Percentiles rank a stretch among this genome's conserved stretches.
These are phyloP conservation scores for Exobasidium cylindrosporum DNA, from an alignment of 1,284 basidiomycete genomes.

Conservation along the genomic window DNA sequence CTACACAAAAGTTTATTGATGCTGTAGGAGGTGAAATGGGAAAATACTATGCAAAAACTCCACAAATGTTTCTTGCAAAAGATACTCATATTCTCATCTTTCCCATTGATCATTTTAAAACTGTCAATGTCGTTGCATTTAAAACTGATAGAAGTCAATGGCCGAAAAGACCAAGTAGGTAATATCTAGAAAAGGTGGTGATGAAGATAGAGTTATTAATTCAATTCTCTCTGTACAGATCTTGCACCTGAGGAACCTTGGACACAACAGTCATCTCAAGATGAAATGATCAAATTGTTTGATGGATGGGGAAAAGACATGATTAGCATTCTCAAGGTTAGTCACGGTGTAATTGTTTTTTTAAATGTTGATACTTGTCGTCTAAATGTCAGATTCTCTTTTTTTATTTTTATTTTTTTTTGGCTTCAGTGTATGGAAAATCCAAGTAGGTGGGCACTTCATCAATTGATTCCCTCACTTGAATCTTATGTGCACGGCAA, in stretches of 20 bases:
- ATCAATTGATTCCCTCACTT: constrained; percentile 61
- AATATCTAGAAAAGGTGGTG: constrained; percentile 78
- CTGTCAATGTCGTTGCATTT: constrained; percentile 65
- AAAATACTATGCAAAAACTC: constrained; percentile 29
- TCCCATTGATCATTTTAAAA: constrained; percentile 58
- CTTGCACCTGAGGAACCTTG: constrained; percentile 56
- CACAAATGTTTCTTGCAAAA: constrained; percentile 31
- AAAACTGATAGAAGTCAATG: constrained; percentile 58
- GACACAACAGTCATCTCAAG: constrained; percentile 59
- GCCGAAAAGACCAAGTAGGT: constrained; percentile 45
- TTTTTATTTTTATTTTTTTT: no score
- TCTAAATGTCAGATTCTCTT: no score
- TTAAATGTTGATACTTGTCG: constrained; percentile 21
- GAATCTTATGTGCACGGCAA: constrained; percentile 59
- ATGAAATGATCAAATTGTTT: constrained; percentile 61
- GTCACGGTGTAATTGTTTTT: constrained; percentile 11
- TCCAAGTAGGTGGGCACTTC: constrained; percentile 65
- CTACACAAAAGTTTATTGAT: constrained; percentile 29
- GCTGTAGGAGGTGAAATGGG: constrained; percentile 30
- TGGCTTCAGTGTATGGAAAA: constrained; percentile 58
- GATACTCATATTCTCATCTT: constrained; percentile 63
- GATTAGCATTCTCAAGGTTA: constrained; percentile 51
- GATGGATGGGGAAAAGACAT: constrained; percentile 62
- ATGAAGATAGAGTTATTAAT: constrained; percentile 93
- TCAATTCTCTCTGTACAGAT: constrained; percentile 69